Evolutionary conservation across 1,284 basidiomycete genomes (phyloP).

Genomic region (Moesziomyces sp.): DNA sequence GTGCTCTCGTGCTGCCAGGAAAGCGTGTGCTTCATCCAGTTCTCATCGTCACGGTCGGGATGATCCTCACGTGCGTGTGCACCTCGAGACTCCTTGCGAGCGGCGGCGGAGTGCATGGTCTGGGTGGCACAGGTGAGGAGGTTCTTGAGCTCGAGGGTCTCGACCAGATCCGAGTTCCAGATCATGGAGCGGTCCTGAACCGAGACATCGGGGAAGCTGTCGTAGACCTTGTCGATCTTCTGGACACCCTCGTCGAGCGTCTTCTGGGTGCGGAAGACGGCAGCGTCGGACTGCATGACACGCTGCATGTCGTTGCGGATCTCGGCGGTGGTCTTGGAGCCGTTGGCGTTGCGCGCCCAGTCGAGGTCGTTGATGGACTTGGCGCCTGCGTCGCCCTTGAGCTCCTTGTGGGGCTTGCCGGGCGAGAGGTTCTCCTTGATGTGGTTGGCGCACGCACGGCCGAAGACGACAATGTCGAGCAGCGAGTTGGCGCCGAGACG

Average conservation of each 20-base stretch:
- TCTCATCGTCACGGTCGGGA: conserved; percentile 82
- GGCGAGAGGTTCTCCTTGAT: conserved; percentile 91
- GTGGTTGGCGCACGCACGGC: conserved; percentile 97
- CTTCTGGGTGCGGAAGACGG: conserved; percentile 80
- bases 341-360: conserved; percentile 79
- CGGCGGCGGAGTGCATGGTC: conserved; percentile 93
- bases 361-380: conserved; percentile 89
- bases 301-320: conserved; percentile 97
- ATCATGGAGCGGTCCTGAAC: conserved; percentile 99
- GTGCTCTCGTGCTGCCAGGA: conserved; percentile 56
- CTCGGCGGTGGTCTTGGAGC: conserved; percentile 85
- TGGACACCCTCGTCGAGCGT: conserved; percentile 90
- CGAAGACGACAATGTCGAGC: conserved; percentile 98
- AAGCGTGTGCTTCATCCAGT: conserved; percentile 63
- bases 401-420: conserved; percentile 88
- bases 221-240: conserved; percentile 87
- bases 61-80: conserved; percentile 97
- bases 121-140: conserved; percentile 93
- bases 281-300: conserved; percentile 84
- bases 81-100: conserved; percentile 95
- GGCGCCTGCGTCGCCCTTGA: conserved; percentile 88
- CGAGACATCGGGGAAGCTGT: conserved; percentile 87
- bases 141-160: conserved; percentile 97
- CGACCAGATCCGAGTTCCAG: conserved; percentile 88
- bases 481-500: conserved; percentile 99